Evolutionary conservation across 352 stramenopile genomes (phyloP), one percentile per base, ranked within the genome.

Genomic region (Globisporangium cederbergense): DNA sequence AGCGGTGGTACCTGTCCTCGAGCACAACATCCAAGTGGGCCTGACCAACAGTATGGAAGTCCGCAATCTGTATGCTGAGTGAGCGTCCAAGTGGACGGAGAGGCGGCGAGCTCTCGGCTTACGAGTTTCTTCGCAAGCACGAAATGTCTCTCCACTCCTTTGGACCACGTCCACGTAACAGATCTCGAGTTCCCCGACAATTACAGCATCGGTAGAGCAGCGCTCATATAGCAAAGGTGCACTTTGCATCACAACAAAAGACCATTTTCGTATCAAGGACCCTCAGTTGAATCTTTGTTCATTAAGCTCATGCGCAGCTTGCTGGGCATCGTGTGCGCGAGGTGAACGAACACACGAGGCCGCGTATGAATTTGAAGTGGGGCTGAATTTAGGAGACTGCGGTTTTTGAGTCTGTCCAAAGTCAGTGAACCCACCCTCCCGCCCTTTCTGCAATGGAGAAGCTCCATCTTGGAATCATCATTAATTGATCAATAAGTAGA

Each of bases 11-110:
- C 4, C 4, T 62, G 60, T 38, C 20, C 2, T 25, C 34, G 20
- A 34, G 20, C 10, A 34, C n/a, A 34, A 20, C 47, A 34, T 54
- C 30, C 22, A 54, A 36, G 47, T 54, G 11, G 22, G 30, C 20
- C 16, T 54, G 47, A 54, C 3, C 47, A 30, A 54, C 22, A 20
- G 9, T 2, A 34, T 54, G 11, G n/a, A 10, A 13, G 10, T 53
- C 11, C 10, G 47, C 20, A 20, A 16, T 13, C 9, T 16, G 32
- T 36, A 36, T 36, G 32, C 32, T 52, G 46, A 46, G 28, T 14
- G 57, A 43, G 58, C 28, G 40, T 69, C 38, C 57, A 65, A 36
- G 6, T n/a, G 13, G 34, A 36, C 50, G 40, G 40, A n/a, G 40
- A n/a, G 38, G 60, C 20, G 60, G 34, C 2, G 32, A 50, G 20